A percentile compares a stretch with the other conserved stretches of the same genome.
Evolutionary conservation across 345 rosid genomes (phyloP).

Genomic region (Citrus cavaleriei): DNA sequence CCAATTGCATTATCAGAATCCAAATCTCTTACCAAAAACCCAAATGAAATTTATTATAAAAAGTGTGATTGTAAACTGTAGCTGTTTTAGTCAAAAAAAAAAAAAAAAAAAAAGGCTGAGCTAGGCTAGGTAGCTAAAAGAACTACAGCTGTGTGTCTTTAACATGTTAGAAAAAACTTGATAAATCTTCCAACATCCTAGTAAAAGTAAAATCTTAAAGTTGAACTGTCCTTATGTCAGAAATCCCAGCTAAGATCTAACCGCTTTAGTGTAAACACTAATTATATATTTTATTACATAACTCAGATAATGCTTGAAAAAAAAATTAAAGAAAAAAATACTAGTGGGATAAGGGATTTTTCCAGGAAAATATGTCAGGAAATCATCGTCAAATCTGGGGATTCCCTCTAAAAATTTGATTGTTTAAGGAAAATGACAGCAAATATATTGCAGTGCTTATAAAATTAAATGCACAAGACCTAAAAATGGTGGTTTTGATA

Average conservation of each 20-base stretch:
- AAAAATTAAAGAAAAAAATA: not conserved
- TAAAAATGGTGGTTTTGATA: slow-evolving; percentile 7
- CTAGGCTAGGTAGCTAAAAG: not conserved
- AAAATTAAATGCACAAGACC: not conserved
- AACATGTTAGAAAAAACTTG: not conserved
- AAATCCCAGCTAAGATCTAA: slow-evolving; percentile 14
- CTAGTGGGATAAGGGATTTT: slow-evolving; percentile 8
- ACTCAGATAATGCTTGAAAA: not conserved
- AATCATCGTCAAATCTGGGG: slow-evolving; percentile 38
- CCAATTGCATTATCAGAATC: no score
- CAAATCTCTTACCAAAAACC: no score
- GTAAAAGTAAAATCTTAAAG: not conserved
- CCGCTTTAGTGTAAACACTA: not conserved
- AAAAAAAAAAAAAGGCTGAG: no score
- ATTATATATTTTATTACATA: not conserved
- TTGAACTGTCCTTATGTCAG: slow-evolving; percentile 20
- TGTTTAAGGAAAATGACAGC: slow-evolving; percentile 30
- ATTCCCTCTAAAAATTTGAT: slow-evolving; percentile 21
- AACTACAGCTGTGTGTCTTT: not conserved
- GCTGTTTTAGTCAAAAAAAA: not conserved
- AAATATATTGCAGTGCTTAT: not conserved
- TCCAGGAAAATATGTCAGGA: slow-evolving; percentile 29
- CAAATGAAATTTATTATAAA: not conserved
- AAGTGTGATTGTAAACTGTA: not conserved
- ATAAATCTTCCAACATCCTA: slow-evolving; percentile 3